phyloP scores from a whole-genome alignment of 176 grass and related monocot genomes.

The Phoenix roebelenii region DNA sequence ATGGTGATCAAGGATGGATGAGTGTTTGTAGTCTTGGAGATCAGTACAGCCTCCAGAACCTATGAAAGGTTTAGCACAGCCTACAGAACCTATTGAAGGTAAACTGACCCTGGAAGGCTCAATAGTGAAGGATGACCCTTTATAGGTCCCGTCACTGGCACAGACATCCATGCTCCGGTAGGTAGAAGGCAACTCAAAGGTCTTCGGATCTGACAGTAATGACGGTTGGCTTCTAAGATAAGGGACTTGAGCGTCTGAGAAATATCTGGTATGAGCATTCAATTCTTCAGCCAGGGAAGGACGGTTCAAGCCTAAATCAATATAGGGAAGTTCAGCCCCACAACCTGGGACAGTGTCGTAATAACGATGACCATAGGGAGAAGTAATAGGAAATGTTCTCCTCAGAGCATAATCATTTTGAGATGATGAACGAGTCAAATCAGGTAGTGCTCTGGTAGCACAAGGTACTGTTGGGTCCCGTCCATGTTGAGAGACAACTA shows the following conservation, averaged over 20 bases:
- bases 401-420: too few species aligned
- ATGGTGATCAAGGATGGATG: too few species aligned
- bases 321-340: too few species aligned
- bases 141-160: conserved; percentile 20
- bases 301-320: too few species aligned
- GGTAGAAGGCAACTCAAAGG: conserved; percentile 21
- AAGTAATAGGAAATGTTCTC: too few species aligned
- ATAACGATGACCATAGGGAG: too few species aligned
- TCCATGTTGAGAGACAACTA: background rate
- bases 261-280: background rate
- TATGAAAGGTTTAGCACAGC: background rate
- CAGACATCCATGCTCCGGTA: conserved; percentile 6
- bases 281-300: background rate
- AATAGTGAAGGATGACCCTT: conserved; percentile 13
- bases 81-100: background rate
- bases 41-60: too few species aligned
- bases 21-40: too few species aligned
- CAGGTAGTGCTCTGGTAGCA: too few species aligned
- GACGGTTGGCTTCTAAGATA: conserved; percentile 13
- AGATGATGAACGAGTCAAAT: too few species aligned
- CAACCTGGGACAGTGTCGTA: too few species aligned
- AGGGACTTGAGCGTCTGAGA: background rate
- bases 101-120: background rate
- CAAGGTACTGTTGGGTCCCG: too few species aligned
- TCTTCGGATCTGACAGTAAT: conserved; percentile 28